Evolutionary conservation across 2,329 filamentous ascomycete genomes (phyloP), one percentile per base, ranked within the genome.

Genomic region (Didymella lethalis): DNA sequence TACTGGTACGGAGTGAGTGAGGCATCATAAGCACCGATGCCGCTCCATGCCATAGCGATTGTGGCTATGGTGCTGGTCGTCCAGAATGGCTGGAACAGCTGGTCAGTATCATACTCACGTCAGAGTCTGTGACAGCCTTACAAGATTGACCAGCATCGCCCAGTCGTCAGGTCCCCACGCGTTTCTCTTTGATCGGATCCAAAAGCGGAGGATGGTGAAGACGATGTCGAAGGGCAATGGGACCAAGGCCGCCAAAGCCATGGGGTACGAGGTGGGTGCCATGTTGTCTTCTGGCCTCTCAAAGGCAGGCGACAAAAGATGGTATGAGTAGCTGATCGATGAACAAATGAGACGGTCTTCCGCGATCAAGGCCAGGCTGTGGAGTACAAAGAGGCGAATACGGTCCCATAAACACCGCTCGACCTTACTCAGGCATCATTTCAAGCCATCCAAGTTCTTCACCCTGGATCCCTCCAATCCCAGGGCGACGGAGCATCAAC

Each of bases 161-260:
- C 59, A 62, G 54, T 62, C 59, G n/a, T 62, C 59, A 26, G 48
- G 36, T 32, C 59, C 59, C 59, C 59, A 62, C 46, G 59, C 59
- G 20, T 62, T 62, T 29, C 59, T 62, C 29, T 59, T 54, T 16
- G 59, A 51, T 8, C 59, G 47, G 38, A 62, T 59, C 56, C 56
- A 59, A 38, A 62, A 62, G 16, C 59, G 55, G 40, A 62, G 25
- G 10, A 50, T 29, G 0, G 59, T 62, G 29, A 57, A 62, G 32
- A 59, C 23, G 14, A 62, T 57, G 32, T 59, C 54, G 29, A 63
- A 60, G 2, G 61, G 57, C 18, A 63, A 43, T 7, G 57, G 54
- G 2, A 61, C 46, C 36, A 63, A 25, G 34, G 52, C 41, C 25
- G 61, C 52, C 46, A 63, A 46, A 51, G 61, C 61, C 57, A 63